Evolutionary conservation across 768 basidiomycete genomes (phyloP), one percentile per base, ranked within the genome.

Genomic region (Rhodotorula kratochvilovae): DNA sequence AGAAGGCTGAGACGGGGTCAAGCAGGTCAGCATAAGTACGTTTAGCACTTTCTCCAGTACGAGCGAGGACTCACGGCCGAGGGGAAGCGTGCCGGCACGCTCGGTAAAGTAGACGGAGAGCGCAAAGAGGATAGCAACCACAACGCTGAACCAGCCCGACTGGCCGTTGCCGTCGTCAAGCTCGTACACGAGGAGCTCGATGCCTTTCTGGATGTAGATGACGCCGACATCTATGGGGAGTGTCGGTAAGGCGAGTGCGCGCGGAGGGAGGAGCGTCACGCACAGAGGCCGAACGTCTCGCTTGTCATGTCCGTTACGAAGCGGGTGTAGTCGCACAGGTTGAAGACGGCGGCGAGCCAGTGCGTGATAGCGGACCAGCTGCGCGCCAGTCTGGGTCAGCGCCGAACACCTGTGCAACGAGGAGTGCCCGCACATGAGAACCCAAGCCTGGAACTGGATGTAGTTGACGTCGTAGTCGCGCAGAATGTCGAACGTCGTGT

Each of bases 351-450:
- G 48, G 72, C 61, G 43, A 77, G 29, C 63, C 73, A 77, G 64
- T 80, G 79, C 66, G 76, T 68, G 66, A 80, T 77, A 21, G 79
- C 79, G 6, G 78, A 70, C 79, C 79, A 80, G 58, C 77, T 78
- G 66, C 25, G 31, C 5, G 23, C 2, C 48, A n/a, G 27, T 7
- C 36, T 25, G 33, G 2, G 31, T 36, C 3, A 64, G 61, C 23
- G 29, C n/a, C 42, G 35, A 42, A n/a, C n/a, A n/a, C 15, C 15
- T 23, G 25, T 7, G 21, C 33, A 0, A 60, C 21, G 13, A 25
- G 15, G 53, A 51, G 42, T 36, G 31, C 35, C 8, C 64, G 15
- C 29, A 78, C 75, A 78, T 76, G 42, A 76, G 64, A 3, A 67
- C 64, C 78, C 78, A 78, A 5, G 71, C 76, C 53, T 76, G 73